These are phyloP conservation scores for Cordia subcordata DNA, from an alignment of 257 asterid species.

Conservation along the genomic window DNA sequence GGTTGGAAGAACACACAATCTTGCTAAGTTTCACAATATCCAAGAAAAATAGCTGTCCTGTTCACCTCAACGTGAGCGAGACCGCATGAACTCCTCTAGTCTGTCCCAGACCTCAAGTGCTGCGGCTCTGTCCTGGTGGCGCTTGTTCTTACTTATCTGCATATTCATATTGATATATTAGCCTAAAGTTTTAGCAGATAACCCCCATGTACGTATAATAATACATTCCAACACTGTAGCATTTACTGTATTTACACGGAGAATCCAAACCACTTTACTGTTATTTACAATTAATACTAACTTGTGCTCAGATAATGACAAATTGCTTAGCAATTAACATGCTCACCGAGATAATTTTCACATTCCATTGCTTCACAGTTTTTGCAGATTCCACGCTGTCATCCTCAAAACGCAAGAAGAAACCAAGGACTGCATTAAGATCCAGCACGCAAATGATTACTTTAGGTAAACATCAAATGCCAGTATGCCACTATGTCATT, in stretches of 20 bases:
- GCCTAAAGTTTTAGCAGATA: not conserved
- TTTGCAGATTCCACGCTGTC: constrained; percentile 97
- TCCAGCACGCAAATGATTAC: not conserved
- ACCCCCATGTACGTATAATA: too few relatives aligned
- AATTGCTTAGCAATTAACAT: constrained; percentile 7
- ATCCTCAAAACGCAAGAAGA: constrained; percentile 94
- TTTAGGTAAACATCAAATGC: not conserved
- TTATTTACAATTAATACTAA: not conserved
- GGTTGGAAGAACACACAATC: not conserved
- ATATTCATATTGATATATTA: constrained; percentile 8
- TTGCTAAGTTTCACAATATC: not conserved
- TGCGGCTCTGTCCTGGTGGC: constrained; percentile 98
- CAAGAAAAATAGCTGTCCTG: not conserved
- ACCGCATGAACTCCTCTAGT: constrained; percentile 97
- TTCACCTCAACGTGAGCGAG: constrained; percentile 73
- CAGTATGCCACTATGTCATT: not conserved
- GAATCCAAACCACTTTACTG: not conserved
- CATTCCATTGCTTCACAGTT: constrained; percentile 95
- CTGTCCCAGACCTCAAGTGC: constrained; percentile 99
- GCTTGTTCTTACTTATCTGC: constrained; percentile 93
- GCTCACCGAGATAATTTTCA: constrained; percentile 92
- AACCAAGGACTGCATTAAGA: constrained; percentile 75
- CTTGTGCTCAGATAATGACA: not conserved
- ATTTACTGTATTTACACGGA: too few relatives aligned
- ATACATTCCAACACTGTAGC: too few relatives aligned